A percentile compares a stretch with the other conserved stretches of the same genome.
Evolutionary conservation across 805 yeast species (phyloP).

Genomic region (Candida dajiaensis): DNA sequence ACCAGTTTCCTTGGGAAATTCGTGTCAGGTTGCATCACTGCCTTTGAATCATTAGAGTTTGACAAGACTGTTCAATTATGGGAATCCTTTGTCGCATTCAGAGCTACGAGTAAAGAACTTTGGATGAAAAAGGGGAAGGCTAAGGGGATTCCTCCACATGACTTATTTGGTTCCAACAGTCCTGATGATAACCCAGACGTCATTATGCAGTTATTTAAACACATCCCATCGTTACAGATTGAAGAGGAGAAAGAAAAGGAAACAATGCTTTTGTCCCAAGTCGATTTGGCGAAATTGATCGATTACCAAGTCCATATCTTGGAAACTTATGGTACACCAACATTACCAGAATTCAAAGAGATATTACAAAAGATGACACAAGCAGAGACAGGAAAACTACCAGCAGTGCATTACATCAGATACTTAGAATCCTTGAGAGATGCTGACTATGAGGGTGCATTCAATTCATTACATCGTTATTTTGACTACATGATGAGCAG

Average conservation of each 20-base stretch:
- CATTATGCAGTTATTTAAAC: constrained; percentile 9
- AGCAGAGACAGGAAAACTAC: constrained; percentile 36
- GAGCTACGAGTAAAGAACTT: constrained; percentile 19
- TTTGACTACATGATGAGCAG: constrained; percentile 77
- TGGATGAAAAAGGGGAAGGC: constrained; percentile 26
- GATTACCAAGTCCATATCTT: constrained; percentile 47
- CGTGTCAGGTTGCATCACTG: constrained; percentile 32
- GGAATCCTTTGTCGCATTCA: constrained; percentile 33
- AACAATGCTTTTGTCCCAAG: constrained; percentile 39
- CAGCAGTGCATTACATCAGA: constrained; percentile 48
- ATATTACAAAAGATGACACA: constrained; percentile 43
- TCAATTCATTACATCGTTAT: constrained; percentile 52
- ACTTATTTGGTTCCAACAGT: constrained; percentile 14
- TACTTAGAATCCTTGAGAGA: constrained; percentile 53
- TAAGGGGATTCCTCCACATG: constrained; percentile 4
- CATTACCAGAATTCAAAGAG: constrained; percentile 37
- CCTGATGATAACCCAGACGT: constrained; percentile 18
- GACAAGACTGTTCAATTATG: constrained; percentile 40
- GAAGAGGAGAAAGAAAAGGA: constrained; percentile 8
- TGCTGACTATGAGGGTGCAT: constrained; percentile 51
- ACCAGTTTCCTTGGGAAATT: constrained; percentile 42
- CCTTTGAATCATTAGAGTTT: constrained; percentile 40
- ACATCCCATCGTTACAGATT: constrained; percentile 2
- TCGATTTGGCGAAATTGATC: constrained; percentile 43
- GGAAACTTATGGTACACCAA: constrained; percentile 45